Conservation (phyloP, 352 stramenopile species). For the Phytophthora cactorum region DNA sequence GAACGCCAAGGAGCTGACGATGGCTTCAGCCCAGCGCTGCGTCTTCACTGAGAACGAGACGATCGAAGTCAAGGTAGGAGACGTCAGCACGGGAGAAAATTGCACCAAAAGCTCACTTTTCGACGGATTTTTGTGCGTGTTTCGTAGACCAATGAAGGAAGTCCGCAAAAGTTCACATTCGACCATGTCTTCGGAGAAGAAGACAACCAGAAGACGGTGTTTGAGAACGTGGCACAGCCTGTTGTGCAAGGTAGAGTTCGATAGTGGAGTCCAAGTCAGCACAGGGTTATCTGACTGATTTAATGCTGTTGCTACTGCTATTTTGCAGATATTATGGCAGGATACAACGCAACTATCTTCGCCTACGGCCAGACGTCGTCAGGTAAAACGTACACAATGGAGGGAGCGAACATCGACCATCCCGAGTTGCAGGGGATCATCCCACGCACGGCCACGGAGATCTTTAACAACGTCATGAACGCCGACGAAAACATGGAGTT, state of each 20-base stretch:
- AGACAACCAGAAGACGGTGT: constrained; percentile 87
- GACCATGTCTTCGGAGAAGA: constrained; percentile 90
- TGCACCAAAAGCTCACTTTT: constrained; percentile 9
- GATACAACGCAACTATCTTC: constrained; percentile 95
- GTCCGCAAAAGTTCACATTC: constrained; percentile 87
- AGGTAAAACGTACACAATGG: constrained; percentile 55
- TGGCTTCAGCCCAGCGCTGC: constrained; percentile 58
- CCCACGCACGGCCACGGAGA: constrained; percentile 85
- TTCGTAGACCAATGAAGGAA: constrained; percentile 55
- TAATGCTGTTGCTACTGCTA: constrained; percentile 8
- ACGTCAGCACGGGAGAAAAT: not conserved
- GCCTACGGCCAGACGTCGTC: constrained; percentile 93
- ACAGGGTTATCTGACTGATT: constrained; percentile 15
- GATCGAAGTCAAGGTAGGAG: constrained; percentile 72
- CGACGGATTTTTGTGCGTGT: constrained; percentile 5
- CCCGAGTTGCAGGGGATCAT: constrained; percentile 87
- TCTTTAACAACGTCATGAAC: constrained; percentile 88
- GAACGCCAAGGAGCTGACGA: constrained; percentile 81
- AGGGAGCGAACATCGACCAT: constrained; percentile 81
- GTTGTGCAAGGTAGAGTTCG: constrained; percentile 80
- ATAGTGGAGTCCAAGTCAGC: not conserved
- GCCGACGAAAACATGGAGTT: constrained; percentile 94
- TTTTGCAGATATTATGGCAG: constrained; percentile 85
- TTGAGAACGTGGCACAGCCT: constrained; percentile 86
- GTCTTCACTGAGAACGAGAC: constrained; percentile 57